phyloP scores from a whole-genome alignment of 129 eudicot species.

The Centrapalus pauciflorus region DNA sequence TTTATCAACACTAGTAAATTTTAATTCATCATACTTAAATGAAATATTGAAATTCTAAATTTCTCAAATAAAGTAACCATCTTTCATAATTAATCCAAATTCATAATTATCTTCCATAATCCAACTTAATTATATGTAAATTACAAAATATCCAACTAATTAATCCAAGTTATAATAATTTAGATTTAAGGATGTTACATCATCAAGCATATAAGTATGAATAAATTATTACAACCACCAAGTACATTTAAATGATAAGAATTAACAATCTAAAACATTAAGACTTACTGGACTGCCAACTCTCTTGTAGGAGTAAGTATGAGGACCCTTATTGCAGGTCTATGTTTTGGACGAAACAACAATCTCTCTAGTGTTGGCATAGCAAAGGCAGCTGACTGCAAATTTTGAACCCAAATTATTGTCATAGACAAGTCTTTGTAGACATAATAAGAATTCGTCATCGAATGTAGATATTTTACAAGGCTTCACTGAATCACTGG shows the following conservation, averaged over 20 bases:
- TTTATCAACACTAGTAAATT: no score
- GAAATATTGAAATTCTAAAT: no score
- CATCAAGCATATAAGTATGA: background rate
- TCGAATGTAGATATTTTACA: background rate
- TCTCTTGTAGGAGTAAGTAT: constrained; percentile 98
- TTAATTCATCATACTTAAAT: no score
- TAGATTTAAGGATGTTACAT: no score
- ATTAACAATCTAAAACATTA: background rate
- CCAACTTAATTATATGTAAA: no score
- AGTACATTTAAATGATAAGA: no score
- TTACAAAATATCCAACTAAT: no score
- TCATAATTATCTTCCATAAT: no score
- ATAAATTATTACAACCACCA: no score
- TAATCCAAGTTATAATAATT: no score
- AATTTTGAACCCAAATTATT: constrained; percentile 1
- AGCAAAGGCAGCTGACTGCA: constrained; percentile 96
- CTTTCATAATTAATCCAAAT: no score
- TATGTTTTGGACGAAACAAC: constrained; percentile 74
- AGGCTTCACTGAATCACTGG: background rate
- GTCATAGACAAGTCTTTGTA: background rate
- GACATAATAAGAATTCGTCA: background rate
- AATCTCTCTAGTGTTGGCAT: constrained; percentile 92
- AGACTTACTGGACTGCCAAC: constrained; percentile 91
- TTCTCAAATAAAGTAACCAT: no score
- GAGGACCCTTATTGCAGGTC: constrained; percentile 90